Base-by-base conservation (phyloP, 2,329 filamentous ascomycete species). In the Lasiodiplodia theobromae region DNA sequence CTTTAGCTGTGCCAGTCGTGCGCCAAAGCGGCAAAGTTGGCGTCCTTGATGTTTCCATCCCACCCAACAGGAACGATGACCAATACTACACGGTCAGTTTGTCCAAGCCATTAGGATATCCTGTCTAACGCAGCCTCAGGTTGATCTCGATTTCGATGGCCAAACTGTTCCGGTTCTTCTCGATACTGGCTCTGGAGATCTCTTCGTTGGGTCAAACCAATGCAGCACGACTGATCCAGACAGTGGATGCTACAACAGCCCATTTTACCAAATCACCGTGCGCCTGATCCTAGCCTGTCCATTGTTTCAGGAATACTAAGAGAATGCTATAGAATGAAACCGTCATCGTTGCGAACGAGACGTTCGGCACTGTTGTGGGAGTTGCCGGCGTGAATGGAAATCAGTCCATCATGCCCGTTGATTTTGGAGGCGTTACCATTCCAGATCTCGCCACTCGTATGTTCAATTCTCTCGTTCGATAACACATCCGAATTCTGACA, bases 341-440 rank as follows among this genome's bases (percentile, higher is more conserved):
- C 18, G n/a, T 8, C 3, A 63, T 63, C n/a, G 6, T 63, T 37
- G 40, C 58, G 2, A 63, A 63, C 8, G 58, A 63, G 58, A 63
- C 58, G 7, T 63, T 63, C 18, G 58, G 58, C 16, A 63, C 58
- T 2, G 44, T 63, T 18, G 58, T 63, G 2, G 58, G 58, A 4
- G 44, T 63, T n/a, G 58, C 25, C 2, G 44, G 58, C n/a, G 58
- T 63, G 11, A 63, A 51, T 5, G 58, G 58, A 2, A 63, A 63
- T 28, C 58, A 63, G 8, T 63, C 58, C 8, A 63, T 63, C 28
- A 63, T 52, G 58, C 31, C 25, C 16, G 58, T 63, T 11, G 58
- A 63, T 16, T 51, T 63, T 14, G 58, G 58, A 51, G 58, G 58
- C 10, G n/a, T 63, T 11, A 37, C 25, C 7, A 34, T 63, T 25